Evolutionary conservation across 768 basidiomycete species (phyloP).

Genomic region (Psilocybe cyanescens): DNA sequence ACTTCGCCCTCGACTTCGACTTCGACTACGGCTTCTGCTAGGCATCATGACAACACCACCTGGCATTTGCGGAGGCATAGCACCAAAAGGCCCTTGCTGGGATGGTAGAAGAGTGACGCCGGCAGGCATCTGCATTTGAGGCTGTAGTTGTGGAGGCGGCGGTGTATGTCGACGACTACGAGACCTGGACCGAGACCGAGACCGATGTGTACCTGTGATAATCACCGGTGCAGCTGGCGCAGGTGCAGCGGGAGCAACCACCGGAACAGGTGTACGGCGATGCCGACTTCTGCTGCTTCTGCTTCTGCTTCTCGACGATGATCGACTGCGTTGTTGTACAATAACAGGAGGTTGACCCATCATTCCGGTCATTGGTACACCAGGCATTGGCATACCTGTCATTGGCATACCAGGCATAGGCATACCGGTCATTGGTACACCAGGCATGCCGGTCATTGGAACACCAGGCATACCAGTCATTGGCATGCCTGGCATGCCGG

Average conservation of each 20-base stretch:
- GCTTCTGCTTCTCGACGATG: conserved; percentile 19
- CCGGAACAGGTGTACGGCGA: conserved; percentile 13
- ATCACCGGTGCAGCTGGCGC: conserved; percentile 19
- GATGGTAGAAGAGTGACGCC: conserved; percentile 22
- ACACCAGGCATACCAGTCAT: conserved; percentile 14
- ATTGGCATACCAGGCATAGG: conserved; percentile 13
- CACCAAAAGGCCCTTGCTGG: conserved; percentile 11
- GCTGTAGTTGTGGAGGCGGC: background rate
- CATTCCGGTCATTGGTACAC: conserved; percentile 6
- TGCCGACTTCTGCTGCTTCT: conserved; percentile 17
- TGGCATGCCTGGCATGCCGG: conserved; percentile 9
- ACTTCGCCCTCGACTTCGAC: conserved; percentile 9
- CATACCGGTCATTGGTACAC: conserved; percentile 17
- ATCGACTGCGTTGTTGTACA: conserved; percentile 16
- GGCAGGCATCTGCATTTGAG: conserved; percentile 8
- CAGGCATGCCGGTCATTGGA: conserved; percentile 12
- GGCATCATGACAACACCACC: conserved; percentile 19
- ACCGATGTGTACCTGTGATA: conserved; percentile 22
- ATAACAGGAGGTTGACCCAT: conserved; percentile 17
- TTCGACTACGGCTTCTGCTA: conserved; percentile 14
- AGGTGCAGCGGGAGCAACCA: conserved; percentile 12
- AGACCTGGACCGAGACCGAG: conserved; percentile 23
- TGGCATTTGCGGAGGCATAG: conserved; percentile 1
- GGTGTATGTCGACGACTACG: conserved; percentile 3
- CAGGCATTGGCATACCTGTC: conserved; percentile 13